Conservation (phyloP, 148 eudicot species). For the Rhododendron ferrugineum region DNA sequence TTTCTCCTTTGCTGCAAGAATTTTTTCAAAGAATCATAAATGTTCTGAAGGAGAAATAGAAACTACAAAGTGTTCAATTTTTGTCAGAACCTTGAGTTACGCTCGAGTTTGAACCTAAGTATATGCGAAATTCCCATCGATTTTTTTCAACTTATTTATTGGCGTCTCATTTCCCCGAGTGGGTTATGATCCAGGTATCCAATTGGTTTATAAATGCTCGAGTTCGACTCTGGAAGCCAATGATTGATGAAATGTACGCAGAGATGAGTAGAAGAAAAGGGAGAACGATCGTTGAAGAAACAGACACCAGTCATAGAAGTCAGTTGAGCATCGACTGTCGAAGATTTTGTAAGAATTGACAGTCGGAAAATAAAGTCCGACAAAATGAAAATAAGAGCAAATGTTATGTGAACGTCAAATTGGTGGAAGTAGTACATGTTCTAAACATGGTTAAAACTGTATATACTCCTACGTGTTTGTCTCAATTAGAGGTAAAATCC, state of each 20-base stretch:
- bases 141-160: background rate
- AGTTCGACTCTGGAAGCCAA: conserved; percentile 92
- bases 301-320: conserved; percentile 22
- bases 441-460: conserved; percentile 12
- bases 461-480: background rate
- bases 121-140: background rate
- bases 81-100: background rate
- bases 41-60: background rate
- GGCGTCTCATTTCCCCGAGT: background rate
- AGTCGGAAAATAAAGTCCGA: background rate
- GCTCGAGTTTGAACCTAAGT: background rate
- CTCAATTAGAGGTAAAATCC: background rate
- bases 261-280: conserved; percentile 63
- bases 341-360: conserved; percentile 25
- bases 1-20: background rate
- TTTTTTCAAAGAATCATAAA: background rate
- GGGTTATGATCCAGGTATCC: conserved; percentile 53
- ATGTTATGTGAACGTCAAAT: background rate
- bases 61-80: background rate
- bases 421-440: background rate
- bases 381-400: background rate
- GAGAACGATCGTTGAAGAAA: conserved; percentile 28
- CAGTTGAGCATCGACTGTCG: conserved; percentile 25
- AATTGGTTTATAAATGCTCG: conserved; percentile 97
- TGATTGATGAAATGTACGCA: conserved; percentile 87